Base-by-base conservation (phyloP, 768 basidiomycete genomes). In the Suillus brevipes region DNA sequence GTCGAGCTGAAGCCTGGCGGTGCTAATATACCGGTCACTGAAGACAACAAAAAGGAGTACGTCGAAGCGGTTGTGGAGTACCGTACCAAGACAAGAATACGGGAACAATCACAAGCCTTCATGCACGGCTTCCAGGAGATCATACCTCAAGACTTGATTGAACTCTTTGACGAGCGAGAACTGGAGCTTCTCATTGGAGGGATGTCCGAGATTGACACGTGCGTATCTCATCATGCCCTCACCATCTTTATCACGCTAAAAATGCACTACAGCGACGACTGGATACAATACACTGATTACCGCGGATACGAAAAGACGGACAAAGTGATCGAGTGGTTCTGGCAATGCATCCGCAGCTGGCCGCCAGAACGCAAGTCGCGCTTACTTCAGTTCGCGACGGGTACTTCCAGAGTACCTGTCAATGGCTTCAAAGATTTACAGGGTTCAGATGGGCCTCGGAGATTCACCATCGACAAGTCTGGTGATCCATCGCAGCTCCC, bases 371-470 rank as follows among this genome's bases (percentile, higher is more conserved):
- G 91, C 68, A 95, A 95, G 75, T 90, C 90, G 47, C 88, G 94
- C 16, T 77, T 95, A 43, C 79, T 96, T 23, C 94, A 95, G 75
- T 97, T 97, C 77, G 91, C 92, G 6, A 95, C 93, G 2, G 90
- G 90, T 23, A 92, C 90, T 3, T 92, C 90, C n/a, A 82, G 90
- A 66, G 86, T 92, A 28, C 90, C 95, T 13, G 94, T 95, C 70
- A 95, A 95, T 72, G 95, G 95, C 1, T 97, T 97, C 83, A 95
- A 95, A 73, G 95, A 97, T 72, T 81, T 96, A 8, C 95, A 97
- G 78, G 95, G 95, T 10, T 92, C 91, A 0, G 95, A 97, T 76
- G 95, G 95, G 0, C 95, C 95, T 3, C 81, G 95, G 63, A 81
- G 95, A 66, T 97, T 97, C 75, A 97, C 95, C 13, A 95, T 97